Evolutionary conservation across 2,329 filamentous ascomycete species (phyloP), one percentile per base, ranked within the genome.

Genomic region (Diaporthe caulivora): DNA sequence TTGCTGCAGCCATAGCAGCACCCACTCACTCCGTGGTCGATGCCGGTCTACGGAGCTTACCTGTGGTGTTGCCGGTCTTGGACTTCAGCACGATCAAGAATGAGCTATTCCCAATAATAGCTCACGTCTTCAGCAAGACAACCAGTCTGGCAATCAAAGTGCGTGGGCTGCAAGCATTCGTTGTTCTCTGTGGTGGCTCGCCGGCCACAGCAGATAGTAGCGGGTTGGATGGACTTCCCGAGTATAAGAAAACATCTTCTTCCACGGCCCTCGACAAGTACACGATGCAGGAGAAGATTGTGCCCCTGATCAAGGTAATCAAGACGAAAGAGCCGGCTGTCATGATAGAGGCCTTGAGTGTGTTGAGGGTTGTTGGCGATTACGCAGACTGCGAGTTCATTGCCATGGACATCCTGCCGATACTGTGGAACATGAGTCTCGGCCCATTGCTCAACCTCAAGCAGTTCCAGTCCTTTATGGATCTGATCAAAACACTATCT

Each of bases 41-140:
- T 83, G 93, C 94, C 5, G 92, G 95, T 3, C 86, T 99, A 18
- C 90, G 93, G 65, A 94, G 92, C 37, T 84, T 99, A 7, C 92
- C 95, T 2, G 87, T 91, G 1, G 90, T 98, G n/a, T 85, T 98
- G 7, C 94, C 95, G 0, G 91, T 97, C 3, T 90, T 99, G 10
- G 97, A 99, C 83, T 98, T 98, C 78, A 97, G 93, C 77, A 98
- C 96, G 0, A 95, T 98, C 79, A 99, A 98, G 83, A 97, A 97
- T 78, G 96, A 98, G 76, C 88, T 99, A 1, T 99, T 99, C 81
- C 97, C 97, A 0, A 92, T 97, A 1, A 94, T 99, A 76, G 94
- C 96, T 1, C 86, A 89, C 11, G 97, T 98, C 0, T 99, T 99
- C 80, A 95, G 93, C 78, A 96, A 94, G 80, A 99, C 97, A 1